These are phyloP conservation scores for Oryza officinalis DNA, from an alignment of 176 grass and related monocot genomes.

Conservation along the genomic window DNA sequence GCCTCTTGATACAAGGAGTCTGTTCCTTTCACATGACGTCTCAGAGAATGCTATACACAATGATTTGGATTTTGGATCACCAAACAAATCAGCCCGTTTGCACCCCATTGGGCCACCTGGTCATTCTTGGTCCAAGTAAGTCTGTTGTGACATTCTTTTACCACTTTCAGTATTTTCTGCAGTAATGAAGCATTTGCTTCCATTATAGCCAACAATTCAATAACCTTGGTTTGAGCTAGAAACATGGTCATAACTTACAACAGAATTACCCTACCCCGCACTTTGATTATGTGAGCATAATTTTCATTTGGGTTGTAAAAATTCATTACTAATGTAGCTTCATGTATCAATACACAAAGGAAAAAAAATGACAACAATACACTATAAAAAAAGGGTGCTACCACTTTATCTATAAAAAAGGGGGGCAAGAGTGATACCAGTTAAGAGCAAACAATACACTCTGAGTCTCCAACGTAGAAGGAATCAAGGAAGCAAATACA, in stretches of 20 bases:
- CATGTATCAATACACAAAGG: conserved; percentile 23
- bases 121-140: conserved; percentile 82
- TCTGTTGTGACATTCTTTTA: conserved; percentile 7
- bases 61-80: conserved; percentile 36
- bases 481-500: not conserved
- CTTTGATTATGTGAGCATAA: not conserved
- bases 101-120: conserved; percentile 52
- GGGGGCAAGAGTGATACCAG: not conserved
- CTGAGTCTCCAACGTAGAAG: not conserved
- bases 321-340: conserved; percentile 12
- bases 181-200: conserved; percentile 18
- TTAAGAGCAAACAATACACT: not conserved
- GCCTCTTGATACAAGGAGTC: conserved; percentile 53
- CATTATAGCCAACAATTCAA: not conserved
- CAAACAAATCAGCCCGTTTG: conserved; percentile 46
- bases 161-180: not conserved
- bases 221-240: not conserved
- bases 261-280: not conserved
- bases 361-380: not conserved
- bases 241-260: not conserved
- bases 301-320: not conserved
- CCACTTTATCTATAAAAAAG: too few relatives aligned
- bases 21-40: conserved; percentile 61
- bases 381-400: too few relatives aligned
- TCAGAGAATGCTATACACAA: conserved; percentile 53